Evolutionary conservation across 331 rosid species (phyloP).

Genomic region (Quercus tomentella): DNA sequence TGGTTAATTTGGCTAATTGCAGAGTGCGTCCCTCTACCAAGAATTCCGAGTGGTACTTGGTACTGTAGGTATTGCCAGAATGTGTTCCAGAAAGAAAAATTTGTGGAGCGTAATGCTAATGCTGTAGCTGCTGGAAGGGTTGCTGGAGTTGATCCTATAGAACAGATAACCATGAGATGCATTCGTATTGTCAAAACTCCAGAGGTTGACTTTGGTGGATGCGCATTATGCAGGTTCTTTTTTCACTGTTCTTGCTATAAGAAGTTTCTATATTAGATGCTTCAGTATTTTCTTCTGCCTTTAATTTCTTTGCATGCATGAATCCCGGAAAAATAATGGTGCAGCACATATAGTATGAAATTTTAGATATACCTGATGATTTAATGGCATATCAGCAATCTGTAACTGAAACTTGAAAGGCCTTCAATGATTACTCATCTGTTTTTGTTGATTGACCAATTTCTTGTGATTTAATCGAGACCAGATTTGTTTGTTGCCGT

Average conservation of each 20-base stretch:
- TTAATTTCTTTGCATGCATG: background rate
- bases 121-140: constrained; percentile 72
- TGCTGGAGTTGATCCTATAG: constrained; percentile 60
- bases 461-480: background rate
- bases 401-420: background rate
- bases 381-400: background rate
- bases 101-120: constrained; percentile 56
- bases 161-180: constrained; percentile 69
- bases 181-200: constrained; percentile 69
- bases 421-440: background rate
- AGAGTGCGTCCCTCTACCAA: constrained; percentile 75
- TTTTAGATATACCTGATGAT: background rate
- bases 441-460: background rate
- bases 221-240: constrained; percentile 80
- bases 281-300: background rate
- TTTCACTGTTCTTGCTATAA: background rate
- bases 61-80: constrained; percentile 84
- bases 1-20: constrained; percentile 21
- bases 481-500: background rate
- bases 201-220: constrained; percentile 78
- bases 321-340: background rate
- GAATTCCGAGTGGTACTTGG: constrained; percentile 67
- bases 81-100: constrained; percentile 39
- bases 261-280: background rate
- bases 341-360: background rate